These are phyloP conservation scores for Phylloporus sp. DNA, from an alignment of 768 basidiomycete genomes.

Conservation along the genomic window DNA sequence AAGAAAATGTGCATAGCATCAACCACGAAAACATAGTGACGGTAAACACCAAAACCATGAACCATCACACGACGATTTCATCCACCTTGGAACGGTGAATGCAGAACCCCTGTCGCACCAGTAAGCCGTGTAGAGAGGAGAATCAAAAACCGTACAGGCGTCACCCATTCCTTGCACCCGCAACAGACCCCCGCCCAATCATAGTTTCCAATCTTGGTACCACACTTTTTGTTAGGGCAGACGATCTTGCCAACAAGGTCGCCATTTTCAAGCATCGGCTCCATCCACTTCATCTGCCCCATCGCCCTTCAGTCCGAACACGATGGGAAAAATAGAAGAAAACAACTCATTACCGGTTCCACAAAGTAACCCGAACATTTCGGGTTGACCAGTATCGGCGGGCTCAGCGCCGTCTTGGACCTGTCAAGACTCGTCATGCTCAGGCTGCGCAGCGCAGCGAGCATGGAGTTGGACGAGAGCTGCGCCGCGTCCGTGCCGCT, in stretches of 20 bases:
- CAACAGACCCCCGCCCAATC: conserved; percentile 96
- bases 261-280: conserved; percentile 70
- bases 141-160: conserved; percentile 52
- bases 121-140: conserved; percentile 22
- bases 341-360: conserved; percentile 63
- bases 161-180: conserved; percentile 90
- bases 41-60: not conserved
- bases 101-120: conserved; percentile 50
- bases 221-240: conserved; percentile 91
- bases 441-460: conserved; percentile 43
- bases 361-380: conserved; percentile 97
- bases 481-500: conserved; percentile 39
- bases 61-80: conserved; percentile 41
- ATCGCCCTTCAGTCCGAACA: not conserved
- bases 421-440: conserved; percentile 27
- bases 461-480: conserved; percentile 43
- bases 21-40: not conserved
- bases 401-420: conserved; percentile 33
- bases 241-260: conserved; percentile 82
- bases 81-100: conserved; percentile 68
- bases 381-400: conserved; percentile 69
- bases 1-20: too few relatives aligned
- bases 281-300: conserved; percentile 93
- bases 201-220: conserved; percentile 88
- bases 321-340: not conserved